Percentiles rank a stretch among this genome's conserved stretches.
Conservation (phyloP, 371 early-diverging fungal genomes). For the Mucor mucedo region DNA sequence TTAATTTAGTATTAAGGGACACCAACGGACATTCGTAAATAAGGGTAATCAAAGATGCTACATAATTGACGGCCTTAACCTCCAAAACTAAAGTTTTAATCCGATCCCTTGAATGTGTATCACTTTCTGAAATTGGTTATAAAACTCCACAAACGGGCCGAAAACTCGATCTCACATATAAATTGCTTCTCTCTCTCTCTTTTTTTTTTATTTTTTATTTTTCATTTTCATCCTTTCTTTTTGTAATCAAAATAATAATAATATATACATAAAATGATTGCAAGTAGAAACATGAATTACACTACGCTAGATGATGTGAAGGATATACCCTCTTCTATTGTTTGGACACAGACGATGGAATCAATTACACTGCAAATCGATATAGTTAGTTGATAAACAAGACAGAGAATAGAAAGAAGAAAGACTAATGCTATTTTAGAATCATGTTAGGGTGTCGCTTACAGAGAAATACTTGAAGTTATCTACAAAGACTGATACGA, state of each 20-base stretch:
- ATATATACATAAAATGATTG: neutral
- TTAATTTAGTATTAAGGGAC: too few relatives aligned
- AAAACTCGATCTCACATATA: conserved; percentile 3
- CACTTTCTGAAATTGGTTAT: conserved; percentile 17
- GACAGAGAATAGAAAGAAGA: neutral
- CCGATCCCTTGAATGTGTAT: conserved; percentile 7
- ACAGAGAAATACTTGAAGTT: conserved; percentile 13
- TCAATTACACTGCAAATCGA: conserved; percentile 27
- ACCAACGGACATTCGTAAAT: neutral
- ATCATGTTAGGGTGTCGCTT: conserved; percentile 9
- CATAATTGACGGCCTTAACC: neutral
- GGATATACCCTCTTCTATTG: conserved; percentile 20
- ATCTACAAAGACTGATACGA: neutral
- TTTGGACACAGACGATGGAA: conserved; percentile 26
- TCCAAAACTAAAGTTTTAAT: neutral
- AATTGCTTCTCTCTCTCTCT: neutral
- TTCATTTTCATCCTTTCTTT: neutral
- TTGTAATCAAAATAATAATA: neutral
- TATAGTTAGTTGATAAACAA: conserved; percentile 3
- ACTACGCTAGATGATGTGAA: neutral
- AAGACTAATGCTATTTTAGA: neutral
- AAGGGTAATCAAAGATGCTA: too few relatives aligned
- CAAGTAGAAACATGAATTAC: conserved; percentile 1
- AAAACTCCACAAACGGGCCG: conserved; percentile 24
- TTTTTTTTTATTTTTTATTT: neutral